phyloP scores from a whole-genome alignment of 768 basidiomycete genomes.

The Trametes elegans region DNA sequence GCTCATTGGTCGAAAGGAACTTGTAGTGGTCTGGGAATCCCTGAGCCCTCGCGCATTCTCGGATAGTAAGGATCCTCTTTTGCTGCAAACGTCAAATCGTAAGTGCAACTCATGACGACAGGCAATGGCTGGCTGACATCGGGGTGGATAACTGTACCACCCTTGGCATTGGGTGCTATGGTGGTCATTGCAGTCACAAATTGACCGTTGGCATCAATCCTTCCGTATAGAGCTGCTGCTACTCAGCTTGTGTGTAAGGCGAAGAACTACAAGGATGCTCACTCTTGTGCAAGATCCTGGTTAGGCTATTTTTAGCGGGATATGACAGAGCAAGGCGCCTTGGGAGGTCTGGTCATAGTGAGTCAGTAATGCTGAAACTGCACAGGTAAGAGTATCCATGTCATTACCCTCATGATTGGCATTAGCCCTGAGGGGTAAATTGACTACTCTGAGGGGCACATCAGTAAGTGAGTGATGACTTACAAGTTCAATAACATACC shows the following conservation, averaged over 20 bases:
- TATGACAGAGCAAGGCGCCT: too few relatives aligned
- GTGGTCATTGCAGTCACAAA: slow-evolving; percentile 68
- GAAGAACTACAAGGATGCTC: too few relatives aligned
- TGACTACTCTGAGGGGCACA: slow-evolving; percentile 47
- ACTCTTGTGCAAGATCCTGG: too few relatives aligned
- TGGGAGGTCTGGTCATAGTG: slow-evolving; percentile 43
- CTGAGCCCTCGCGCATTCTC: slow-evolving; percentile 71
- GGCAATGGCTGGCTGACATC: too few relatives aligned
- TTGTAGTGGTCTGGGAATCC: slow-evolving; percentile 73
- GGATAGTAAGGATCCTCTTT: slow-evolving; percentile 65
- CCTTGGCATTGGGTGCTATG: slow-evolving; percentile 50
- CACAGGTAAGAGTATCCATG: too few relatives aligned
- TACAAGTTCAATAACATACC: slow-evolving; percentile 30
- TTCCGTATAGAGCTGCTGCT: slow-evolving; percentile 55
- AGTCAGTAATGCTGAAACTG: too few relatives aligned
- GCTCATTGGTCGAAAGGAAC: slow-evolving; percentile 50
- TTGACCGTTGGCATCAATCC: slow-evolving; percentile 48
- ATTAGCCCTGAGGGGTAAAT: slow-evolving; percentile 49
- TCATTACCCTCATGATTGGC: slow-evolving; percentile 50
- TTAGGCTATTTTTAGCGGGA: too few relatives aligned
- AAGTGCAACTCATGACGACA: slow-evolving; percentile 22
- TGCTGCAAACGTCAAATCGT: slow-evolving; percentile 41
- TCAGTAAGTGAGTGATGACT: background rate
- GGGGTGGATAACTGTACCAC: slow-evolving; percentile 44
- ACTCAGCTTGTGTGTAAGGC: too few relatives aligned